These are phyloP conservation scores for Candida ulmi DNA, from an alignment of 805 yeast genomes.

Conservation along the genomic window DNA sequence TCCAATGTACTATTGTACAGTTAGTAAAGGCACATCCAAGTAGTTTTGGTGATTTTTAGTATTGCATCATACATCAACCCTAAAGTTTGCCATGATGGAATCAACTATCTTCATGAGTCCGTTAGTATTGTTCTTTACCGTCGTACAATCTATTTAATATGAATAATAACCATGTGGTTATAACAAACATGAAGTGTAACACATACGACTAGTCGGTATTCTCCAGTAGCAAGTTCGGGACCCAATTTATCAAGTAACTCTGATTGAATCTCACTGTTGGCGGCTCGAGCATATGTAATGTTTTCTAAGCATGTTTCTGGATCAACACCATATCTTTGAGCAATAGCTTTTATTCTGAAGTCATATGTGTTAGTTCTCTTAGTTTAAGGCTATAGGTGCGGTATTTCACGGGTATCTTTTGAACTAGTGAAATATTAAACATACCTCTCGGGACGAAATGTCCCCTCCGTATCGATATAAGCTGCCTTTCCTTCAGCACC, in stretches of 20 bases:
- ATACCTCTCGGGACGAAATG: conserved; percentile 65
- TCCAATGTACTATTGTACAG: conserved; percentile 55
- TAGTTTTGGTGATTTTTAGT: not conserved
- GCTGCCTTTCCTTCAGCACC: conserved; percentile 82
- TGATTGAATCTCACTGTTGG: conserved; percentile 75
- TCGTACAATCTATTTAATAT: not conserved
- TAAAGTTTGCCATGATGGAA: conserved; percentile 73
- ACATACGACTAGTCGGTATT: conserved; percentile 50
- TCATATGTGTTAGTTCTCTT: no score
- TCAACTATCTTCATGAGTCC: conserved; percentile 38
- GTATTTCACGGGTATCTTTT: no score
- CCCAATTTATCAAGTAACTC: conserved; percentile 67
- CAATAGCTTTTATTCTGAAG: conserved; percentile 53
- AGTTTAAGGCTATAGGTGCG: no score
- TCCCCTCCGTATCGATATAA: conserved; percentile 77
- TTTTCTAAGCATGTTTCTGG: conserved; percentile 66
- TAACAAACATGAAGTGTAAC: no score
- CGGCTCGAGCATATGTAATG: conserved; percentile 70
- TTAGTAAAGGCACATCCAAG: not conserved
- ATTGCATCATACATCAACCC: conserved; percentile 51
- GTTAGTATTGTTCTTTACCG: not conserved
- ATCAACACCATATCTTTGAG: conserved; percentile 62
- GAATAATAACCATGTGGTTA: no score
- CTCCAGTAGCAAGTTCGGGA: conserved; percentile 59
- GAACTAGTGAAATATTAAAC: no score